These are phyloP conservation scores for Saturnispora bothae DNA, from an alignment of 805 yeast genomes.

Conservation along the genomic window DNA sequence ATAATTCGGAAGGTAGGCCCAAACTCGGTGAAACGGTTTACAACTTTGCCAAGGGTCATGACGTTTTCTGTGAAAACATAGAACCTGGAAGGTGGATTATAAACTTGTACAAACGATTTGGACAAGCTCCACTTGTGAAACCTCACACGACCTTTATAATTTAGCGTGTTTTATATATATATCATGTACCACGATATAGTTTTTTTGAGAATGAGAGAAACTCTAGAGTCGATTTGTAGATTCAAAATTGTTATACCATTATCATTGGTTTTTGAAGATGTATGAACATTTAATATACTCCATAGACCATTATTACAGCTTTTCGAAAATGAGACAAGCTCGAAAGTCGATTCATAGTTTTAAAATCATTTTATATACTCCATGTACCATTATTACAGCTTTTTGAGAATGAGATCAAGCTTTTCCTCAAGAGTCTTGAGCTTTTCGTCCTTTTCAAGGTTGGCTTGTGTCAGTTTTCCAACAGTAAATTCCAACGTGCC, in stretches of 20 bases:
- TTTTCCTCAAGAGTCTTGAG: conserved; percentile 49
- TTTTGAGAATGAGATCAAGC: conserved; percentile 42
- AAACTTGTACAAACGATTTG: not conserved
- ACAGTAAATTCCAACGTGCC: conserved; percentile 47
- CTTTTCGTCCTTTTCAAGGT: conserved; percentile 55
- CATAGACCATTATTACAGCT: too few relatives aligned
- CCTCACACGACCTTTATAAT: too few relatives aligned
- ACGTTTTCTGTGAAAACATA: conserved; percentile 3
- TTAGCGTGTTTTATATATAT: too few relatives aligned
- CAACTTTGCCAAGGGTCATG: not conserved
- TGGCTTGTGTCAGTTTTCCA: conserved; percentile 38
- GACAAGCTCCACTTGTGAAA: too few relatives aligned
- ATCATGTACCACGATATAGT: too few relatives aligned
- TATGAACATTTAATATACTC: too few relatives aligned
- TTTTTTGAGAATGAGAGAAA: too few relatives aligned
- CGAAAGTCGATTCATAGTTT: too few relatives aligned
- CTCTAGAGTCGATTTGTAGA: too few relatives aligned
- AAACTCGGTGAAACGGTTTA: conserved; percentile 2
- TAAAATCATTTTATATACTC: not conserved
- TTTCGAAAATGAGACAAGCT: too few relatives aligned
- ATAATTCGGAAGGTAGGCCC: conserved; percentile 3
- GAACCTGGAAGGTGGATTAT: conserved; percentile 5
- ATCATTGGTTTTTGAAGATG: too few relatives aligned
- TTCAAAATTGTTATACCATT: too few relatives aligned
- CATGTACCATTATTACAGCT: conserved; percentile 16